These are phyloP conservation scores for Boechera stricta DNA, from an alignment of 345 rosid species.

Conservation along the genomic window DNA sequence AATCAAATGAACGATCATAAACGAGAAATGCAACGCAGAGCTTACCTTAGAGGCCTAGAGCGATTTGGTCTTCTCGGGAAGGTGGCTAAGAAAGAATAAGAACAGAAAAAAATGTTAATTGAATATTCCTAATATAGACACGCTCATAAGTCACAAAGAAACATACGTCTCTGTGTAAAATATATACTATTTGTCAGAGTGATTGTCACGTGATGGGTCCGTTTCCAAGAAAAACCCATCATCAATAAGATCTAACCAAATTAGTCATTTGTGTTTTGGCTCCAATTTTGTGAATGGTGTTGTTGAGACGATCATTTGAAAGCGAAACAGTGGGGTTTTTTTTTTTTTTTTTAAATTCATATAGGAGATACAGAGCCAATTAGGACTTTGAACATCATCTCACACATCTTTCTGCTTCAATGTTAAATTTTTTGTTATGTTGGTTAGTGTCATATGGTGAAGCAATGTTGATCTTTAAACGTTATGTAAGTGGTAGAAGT, in stretches of 20 bases:
- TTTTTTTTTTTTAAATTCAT: no score
- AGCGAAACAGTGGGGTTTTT: no score
- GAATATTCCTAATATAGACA: conserved; percentile 4
- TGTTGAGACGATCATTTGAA: no score
- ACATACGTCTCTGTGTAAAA: conserved; percentile 21
- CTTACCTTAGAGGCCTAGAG: conserved; percentile 22
- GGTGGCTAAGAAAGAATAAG: conserved; percentile 28
- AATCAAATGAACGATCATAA: not conserved
- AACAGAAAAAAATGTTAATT: not conserved
- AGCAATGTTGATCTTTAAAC: no score
- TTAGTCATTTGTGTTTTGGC: not conserved
- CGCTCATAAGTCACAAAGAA: conserved; percentile 17
- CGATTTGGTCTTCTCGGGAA: conserved; percentile 27
- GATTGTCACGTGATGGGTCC: conserved; percentile 15
- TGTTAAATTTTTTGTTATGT: no score
- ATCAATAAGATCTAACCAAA: not conserved
- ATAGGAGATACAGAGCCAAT: no score
- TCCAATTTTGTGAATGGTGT: not conserved
- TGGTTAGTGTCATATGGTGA: no score
- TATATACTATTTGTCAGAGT: not conserved
- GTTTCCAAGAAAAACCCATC: not conserved
- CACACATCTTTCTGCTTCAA: no score
- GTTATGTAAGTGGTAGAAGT: no score
- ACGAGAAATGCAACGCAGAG: not conserved
- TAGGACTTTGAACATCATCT: no score